phyloP scores from a whole-genome alignment of 2,329 filamentous ascomycete species.

The Capronia coronata region DNA sequence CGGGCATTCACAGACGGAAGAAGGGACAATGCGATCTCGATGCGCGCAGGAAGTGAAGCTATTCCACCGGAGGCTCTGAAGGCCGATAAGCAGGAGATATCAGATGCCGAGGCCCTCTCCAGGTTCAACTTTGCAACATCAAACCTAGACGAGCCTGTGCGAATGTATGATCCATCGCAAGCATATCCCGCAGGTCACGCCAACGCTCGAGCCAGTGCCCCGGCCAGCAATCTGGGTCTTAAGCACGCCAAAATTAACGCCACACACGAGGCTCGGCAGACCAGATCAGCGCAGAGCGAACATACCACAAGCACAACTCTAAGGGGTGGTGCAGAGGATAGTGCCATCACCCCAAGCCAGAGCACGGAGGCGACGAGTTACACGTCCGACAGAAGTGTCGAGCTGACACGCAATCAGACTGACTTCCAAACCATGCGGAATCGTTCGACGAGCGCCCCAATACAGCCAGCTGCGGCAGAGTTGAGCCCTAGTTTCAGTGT shows the following conservation, averaged over 20 bases:
- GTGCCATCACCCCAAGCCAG: constrained; percentile 16
- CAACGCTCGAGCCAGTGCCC: constrained; percentile 19
- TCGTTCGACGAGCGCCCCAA: constrained; percentile 24
- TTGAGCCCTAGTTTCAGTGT: constrained; percentile 23
- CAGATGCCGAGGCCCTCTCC: constrained; percentile 13
- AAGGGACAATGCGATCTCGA: constrained; percentile 23
- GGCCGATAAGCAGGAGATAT: constrained; percentile 2
- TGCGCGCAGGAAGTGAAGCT: constrained; percentile 26
- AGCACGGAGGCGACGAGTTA: constrained; percentile 21
- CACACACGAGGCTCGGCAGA: constrained; percentile 3
- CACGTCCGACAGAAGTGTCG: constrained; percentile 18
- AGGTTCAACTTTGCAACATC: constrained; percentile 27
- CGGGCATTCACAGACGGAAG: constrained; percentile 17
- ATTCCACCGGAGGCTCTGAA: constrained; percentile 17
- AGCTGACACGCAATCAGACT: constrained; percentile 12
- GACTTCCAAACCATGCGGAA: constrained; percentile 21
- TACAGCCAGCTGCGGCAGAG: constrained; percentile 14
- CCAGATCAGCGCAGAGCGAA: constrained; percentile 10
- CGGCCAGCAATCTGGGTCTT: constrained; percentile 14
- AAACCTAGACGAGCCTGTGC: constrained; percentile 21
- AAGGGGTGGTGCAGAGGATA: constrained; percentile 14
- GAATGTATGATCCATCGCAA: constrained; percentile 22
- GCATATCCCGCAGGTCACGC: constrained; percentile 14
- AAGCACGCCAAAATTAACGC: constrained; percentile 2
- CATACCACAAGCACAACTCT: constrained; percentile 3